These are phyloP conservation scores for Chaetothyriales sp. DNA, from an alignment of 2,329 filamentous ascomycete genomes.

Conservation along the genomic window DNA sequence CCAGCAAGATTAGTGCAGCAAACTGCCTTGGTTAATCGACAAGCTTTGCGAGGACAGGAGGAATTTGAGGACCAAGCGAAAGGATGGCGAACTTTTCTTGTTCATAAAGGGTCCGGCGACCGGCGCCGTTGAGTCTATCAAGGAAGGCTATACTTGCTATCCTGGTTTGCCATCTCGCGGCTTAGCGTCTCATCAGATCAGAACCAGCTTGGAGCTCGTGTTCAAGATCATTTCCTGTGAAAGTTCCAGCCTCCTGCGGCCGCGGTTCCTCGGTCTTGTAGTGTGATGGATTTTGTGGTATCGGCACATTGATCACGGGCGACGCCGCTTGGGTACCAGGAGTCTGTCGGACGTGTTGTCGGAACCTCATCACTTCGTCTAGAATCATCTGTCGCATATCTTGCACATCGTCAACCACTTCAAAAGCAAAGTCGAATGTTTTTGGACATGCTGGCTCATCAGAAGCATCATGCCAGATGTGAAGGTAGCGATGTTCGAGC, in stretches of 20 bases:
- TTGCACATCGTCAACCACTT: slow-evolving; percentile 84
- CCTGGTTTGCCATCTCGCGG: neutral
- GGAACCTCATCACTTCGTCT: slow-evolving; percentile 82
- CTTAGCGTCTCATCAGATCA: slow-evolving; percentile 30
- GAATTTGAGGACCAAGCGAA: neutral
- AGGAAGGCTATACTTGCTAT: neutral
- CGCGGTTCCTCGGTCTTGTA: slow-evolving; percentile 42
- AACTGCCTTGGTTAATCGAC: neutral
- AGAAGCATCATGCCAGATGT: slow-evolving; percentile 96
- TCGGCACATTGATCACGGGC: slow-evolving; percentile 38
- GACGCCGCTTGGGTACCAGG: slow-evolving; percentile 14
- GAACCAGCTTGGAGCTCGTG: slow-evolving; percentile 41
- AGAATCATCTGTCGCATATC: slow-evolving; percentile 97
- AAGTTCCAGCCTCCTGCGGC: slow-evolving; percentile 39
- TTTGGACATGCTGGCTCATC: slow-evolving; percentile 89
- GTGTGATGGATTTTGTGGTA: slow-evolving; percentile 45
- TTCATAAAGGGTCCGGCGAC: neutral
- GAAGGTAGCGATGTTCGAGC: slow-evolving; percentile 86
- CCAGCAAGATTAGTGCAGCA: neutral
- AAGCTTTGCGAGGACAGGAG: neutral
- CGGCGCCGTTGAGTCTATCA: neutral
- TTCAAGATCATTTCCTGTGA: slow-evolving; percentile 33
- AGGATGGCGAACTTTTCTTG: neutral
- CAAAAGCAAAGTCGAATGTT: slow-evolving; percentile 96
- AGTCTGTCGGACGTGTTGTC: slow-evolving; percentile 40